Conservation (phyloP, 2,329 filamentous ascomycete species). For the Trichoderma semiorbis region DNA sequence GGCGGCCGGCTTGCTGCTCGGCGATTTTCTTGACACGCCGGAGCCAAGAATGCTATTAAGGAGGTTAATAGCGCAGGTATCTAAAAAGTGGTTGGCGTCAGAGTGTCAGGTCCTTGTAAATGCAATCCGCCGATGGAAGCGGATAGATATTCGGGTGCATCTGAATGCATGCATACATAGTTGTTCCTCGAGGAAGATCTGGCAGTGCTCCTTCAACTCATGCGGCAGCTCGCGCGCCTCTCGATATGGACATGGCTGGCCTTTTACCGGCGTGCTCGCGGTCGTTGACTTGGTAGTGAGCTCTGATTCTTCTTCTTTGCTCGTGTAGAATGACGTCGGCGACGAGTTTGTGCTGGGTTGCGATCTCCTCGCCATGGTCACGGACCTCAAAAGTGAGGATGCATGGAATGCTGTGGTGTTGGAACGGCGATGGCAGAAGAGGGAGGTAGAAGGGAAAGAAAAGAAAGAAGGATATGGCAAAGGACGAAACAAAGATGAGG, state of each 20-base stretch:
- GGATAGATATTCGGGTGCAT: constrained; percentile 1
- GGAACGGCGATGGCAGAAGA: background rate
- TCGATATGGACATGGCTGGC: constrained; percentile 44
- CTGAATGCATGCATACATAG: constrained; percentile 51
- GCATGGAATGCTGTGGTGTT: background rate
- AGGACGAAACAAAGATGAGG: background rate
- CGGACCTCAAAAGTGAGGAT: background rate
- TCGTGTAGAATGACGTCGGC: constrained; percentile 35
- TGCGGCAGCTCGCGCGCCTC: constrained; percentile 55
- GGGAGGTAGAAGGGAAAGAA: background rate
- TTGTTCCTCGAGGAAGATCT: constrained; percentile 72
- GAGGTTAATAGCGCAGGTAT: constrained; percentile 54
- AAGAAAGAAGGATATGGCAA: background rate
- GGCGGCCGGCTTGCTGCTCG: constrained; percentile 44
- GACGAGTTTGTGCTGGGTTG: constrained; percentile 30
- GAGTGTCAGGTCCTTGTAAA: background rate
- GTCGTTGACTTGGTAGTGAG: constrained; percentile 31
- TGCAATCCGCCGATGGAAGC: background rate
- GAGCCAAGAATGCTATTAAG: constrained; percentile 61
- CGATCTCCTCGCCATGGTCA: constrained; percentile 17
- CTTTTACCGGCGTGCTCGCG: constrained; percentile 35
- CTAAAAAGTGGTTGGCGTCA: constrained; percentile 21
- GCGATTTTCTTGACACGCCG: constrained; percentile 37
- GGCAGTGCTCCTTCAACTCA: constrained; percentile 62
- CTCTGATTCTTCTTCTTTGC: constrained; percentile 24